Conservation (phyloP, 768 basidiomycete genomes). For the Calocera cornea region DNA sequence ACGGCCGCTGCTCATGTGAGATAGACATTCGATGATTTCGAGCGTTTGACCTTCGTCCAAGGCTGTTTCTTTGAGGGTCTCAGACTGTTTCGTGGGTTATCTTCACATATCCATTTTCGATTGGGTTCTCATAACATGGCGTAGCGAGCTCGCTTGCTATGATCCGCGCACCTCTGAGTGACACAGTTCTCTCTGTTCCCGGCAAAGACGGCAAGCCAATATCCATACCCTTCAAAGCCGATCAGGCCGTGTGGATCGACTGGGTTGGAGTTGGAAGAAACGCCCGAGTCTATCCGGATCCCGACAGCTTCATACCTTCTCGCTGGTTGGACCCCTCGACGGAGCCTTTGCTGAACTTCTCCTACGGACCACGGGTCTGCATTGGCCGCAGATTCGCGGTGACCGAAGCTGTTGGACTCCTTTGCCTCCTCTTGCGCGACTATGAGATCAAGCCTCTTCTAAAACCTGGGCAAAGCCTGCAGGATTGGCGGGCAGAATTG, state of each 20-base stretch:
- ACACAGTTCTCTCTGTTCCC: slow-evolving; percentile 17
- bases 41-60: slow-evolving; percentile 23
- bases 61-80: slow-evolving; percentile 21
- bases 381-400: slow-evolving; percentile 44
- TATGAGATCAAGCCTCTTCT: slow-evolving; percentile 39
- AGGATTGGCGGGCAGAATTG: slow-evolving; percentile 12
- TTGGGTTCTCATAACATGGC: neutral
- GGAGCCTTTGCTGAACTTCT: slow-evolving; percentile 15
- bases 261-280: slow-evolving; percentile 25
- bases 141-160: slow-evolving; percentile 24
- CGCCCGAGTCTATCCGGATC: slow-evolving; percentile 36
- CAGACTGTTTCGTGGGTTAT: slow-evolving; percentile 25
- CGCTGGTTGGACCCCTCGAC: slow-evolving; percentile 33
- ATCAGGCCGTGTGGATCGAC: neutral
- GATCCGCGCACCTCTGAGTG: slow-evolving; percentile 23
- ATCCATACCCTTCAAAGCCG: neutral
- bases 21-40: slow-evolving; percentile 18
- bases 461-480: slow-evolving; percentile 25
- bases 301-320: slow-evolving; percentile 36
- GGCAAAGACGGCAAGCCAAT: neutral
- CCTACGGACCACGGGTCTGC: slow-evolving; percentile 37
- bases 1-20: neutral
- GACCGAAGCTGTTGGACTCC: slow-evolving; percentile 39
- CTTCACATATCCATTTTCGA: neutral
- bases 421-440: slow-evolving; percentile 40